Evolutionary conservation across 2,329 filamentous ascomycete genomes (phyloP), one percentile per base, ranked within the genome.

Genomic region (Fusarium oxysporum): DNA sequence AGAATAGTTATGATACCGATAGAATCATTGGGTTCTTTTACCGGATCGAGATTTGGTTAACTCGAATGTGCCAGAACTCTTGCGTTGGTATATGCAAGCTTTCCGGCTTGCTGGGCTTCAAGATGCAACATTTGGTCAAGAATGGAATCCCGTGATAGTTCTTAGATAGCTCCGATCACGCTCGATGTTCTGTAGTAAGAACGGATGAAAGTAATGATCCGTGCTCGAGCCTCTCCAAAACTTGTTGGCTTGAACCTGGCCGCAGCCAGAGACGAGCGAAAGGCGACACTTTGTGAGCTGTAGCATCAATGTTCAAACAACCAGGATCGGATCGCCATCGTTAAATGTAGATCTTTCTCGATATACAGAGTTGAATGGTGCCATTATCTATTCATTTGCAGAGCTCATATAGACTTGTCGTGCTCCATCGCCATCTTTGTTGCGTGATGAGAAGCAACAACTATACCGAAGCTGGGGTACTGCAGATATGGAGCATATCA

Each of bases 21-120:
- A 13, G 7, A 40, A 8, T 28, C 2, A 12, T 38, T 5, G 13
- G 1, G 0, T 1, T n/a, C 0, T 6, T 38, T 12, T 28, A 5
- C 7, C n/a, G 1, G 6, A 12, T 35, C 5, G n/a, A 16, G 17
- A 25, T 11, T 14, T 21, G 23, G 19, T 21, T 12, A n/a, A n/a
- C 28, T 25, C 30, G 16, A 8, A 8, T 13, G 1, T 25, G 32
- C 13, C 17, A 16, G 33, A 8, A 23, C 5, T 16, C 19, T 53
- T 38, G 12, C 13, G 2, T 28, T 17, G 23, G 5, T 40, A 28
- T 6, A 12, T 40, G 5, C 2, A 21, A 21, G 5, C 9, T 40
- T 10, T 11, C 7, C 17, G 11, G 33, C 50, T 12, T 12, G 33
- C 12, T 10, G 5, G 8, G 4, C 13, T 40, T 40, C 19, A 11